Base-by-base conservation (phyloP, 2,329 filamentous ascomycete genomes). In the Sphaerulina musiva region DNA sequence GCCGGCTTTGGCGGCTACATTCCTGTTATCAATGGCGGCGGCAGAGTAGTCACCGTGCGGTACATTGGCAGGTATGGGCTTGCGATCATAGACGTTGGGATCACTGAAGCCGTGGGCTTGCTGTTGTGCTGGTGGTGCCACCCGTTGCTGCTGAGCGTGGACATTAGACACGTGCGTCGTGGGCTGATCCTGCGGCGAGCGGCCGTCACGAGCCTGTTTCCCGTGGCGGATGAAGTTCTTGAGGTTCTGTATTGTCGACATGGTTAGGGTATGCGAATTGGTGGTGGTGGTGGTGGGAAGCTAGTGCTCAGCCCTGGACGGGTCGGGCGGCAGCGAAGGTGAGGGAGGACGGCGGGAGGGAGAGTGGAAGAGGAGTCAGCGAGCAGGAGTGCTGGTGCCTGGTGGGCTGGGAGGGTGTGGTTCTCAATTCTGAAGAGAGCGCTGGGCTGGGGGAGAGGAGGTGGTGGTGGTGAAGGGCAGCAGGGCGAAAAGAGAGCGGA, bases 181-280 rank as follows among this genome's bases (percentile, higher is more conserved):
- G 62, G 80, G 78, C 69, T 82, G 80, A 56, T 77, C 80, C 65
- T 80, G 80, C 43, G 72, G 75, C 55, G 77, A 76, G 53, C 82
- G 79, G 62, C 81, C 79, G 60, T 77, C 79, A 62, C 89, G 87
- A 64, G 90, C 92, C 79, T 95, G 90, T 78, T 96, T 96, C 74
- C 92, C 92, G 78, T 96, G 92, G 63, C 92, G 88, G 74, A 97
- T 93, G 74, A 97, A 95, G 74, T 96, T 96, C 76, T 97, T 96
- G 66, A 96, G 82, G 70, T 93, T 93, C 77, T 96, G 92, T 76
- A 96, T 95, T 45, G 82, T 82, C 66, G 80, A 82, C 82, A 84
- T 84, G 68, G 54, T 72, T 67, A 62, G 59, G 57, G 12, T 23
- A 14, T 11, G 34, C 41, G 48, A 39, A 31, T 7, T 41, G 46